Conservation (phyloP, 2,329 filamentous ascomycete genomes). For the Fusarium scirpi region DNA sequence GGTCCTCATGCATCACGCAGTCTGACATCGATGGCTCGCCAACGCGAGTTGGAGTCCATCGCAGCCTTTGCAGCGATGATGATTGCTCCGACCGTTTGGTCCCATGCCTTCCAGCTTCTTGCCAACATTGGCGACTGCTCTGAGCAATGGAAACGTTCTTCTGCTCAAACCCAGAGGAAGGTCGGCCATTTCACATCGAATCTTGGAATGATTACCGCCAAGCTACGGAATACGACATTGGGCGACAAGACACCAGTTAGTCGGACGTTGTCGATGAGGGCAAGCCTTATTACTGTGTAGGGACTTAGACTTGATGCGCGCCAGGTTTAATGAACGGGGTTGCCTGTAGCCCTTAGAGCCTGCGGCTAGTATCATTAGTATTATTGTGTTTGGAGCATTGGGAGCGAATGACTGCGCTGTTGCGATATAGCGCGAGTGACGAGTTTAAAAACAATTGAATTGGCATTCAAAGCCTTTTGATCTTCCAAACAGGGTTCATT, state of each 20-base stretch:
- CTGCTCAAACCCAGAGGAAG: background rate
- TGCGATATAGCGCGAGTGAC: constrained; percentile 37
- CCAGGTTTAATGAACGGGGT: constrained; percentile 6
- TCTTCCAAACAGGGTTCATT: background rate
- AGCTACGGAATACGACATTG: constrained; percentile 7
- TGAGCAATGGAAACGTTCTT: background rate
- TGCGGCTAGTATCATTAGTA: constrained; percentile 18
- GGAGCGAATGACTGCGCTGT: constrained; percentile 7
- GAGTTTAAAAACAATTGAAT: constrained; percentile 34
- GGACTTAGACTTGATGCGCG: background rate
- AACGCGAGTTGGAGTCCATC: constrained; percentile 5
- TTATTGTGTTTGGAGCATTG: constrained; percentile 25
- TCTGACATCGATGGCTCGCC: constrained; percentile 3
- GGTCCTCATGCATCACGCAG: constrained; percentile 6
- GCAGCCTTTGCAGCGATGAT: constrained; percentile 17
- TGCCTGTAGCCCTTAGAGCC: constrained; percentile 1
- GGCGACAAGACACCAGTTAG: constrained; percentile 14
- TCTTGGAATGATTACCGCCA: background rate
- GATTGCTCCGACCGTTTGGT: constrained; percentile 25
- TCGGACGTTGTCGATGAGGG: constrained; percentile 20
- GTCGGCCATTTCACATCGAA: background rate
- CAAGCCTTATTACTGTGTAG: constrained; percentile 36
- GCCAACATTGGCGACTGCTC: background rate
- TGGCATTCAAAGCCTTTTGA: constrained; percentile 26
- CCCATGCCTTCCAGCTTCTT: constrained; percentile 4